Evolutionary conservation across 164 flowering plant species (phyloP).

Genomic region (Cinnamomum micranthum): DNA sequence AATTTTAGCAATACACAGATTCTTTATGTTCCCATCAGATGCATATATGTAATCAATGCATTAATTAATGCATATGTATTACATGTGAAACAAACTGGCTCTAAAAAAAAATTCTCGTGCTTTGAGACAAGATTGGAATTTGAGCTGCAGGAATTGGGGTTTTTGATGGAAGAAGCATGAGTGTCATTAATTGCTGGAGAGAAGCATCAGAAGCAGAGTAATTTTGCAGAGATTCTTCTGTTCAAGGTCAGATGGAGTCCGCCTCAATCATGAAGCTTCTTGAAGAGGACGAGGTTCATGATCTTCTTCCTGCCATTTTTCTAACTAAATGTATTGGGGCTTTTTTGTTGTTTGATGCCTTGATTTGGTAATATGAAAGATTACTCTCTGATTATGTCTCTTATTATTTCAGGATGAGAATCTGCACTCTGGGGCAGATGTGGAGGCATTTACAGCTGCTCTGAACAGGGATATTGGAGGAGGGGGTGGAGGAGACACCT

Average conservation of each 20-base stretch:
- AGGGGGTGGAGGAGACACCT: constrained; percentile 17
- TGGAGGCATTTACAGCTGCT: constrained; percentile 90
- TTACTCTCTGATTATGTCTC: neutral
- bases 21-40: too few species aligned
- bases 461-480: constrained; percentile 84
- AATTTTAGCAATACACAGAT: too few species aligned
- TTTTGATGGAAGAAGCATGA: neutral
- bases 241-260: constrained; percentile 51
- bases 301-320: neutral
- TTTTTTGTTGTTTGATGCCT: neutral
- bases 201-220: neutral
- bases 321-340: neutral
- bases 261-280: constrained; percentile 73
- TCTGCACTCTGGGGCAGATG: constrained; percentile 90
- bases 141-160: neutral
- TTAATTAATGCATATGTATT: too few species aligned
- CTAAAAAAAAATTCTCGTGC: too few species aligned
- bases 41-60: too few species aligned
- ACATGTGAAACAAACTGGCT: too few species aligned
- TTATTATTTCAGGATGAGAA: constrained; percentile 56
- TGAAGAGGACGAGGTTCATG: constrained; percentile 80
- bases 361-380: neutral
- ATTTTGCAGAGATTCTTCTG: neutral
- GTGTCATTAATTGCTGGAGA: neutral
- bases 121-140: neutral